A percentile compares a stretch with the other conserved stretches of the same genome.
Conservation (phyloP, 1,139 yeast genomes). For the Magnusiomyces sp. region DNA sequence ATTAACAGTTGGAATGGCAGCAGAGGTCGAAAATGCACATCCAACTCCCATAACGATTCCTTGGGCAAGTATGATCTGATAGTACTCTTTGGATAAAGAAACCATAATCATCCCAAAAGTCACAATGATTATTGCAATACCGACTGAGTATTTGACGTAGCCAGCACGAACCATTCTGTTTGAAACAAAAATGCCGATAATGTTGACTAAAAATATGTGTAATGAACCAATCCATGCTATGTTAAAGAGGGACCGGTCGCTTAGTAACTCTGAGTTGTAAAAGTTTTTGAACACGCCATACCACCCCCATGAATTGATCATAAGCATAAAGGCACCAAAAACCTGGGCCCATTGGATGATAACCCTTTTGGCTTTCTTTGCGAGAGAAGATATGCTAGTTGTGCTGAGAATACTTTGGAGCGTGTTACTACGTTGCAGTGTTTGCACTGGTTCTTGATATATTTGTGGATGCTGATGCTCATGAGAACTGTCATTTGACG, state of each 20-base stretch:
- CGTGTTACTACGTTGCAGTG: too few species aligned
- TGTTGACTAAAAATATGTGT: background rate
- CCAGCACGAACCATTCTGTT: background rate
- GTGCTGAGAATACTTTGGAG: too few species aligned
- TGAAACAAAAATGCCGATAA: background rate
- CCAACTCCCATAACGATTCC: slow-evolving; percentile 46
- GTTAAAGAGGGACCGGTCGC: background rate
- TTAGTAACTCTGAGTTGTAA: background rate
- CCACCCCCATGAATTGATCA: slow-evolving; percentile 1
- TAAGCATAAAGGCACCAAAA: background rate
- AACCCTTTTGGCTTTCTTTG: too few species aligned
- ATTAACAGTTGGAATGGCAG: slow-evolving; percentile 24
- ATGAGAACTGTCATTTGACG: too few species aligned
- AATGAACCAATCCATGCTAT: background rate
- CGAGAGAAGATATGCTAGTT: too few species aligned
- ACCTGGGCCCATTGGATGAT: background rate
- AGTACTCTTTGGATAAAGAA: slow-evolving; percentile 40
- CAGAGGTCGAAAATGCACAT: slow-evolving; percentile 4
- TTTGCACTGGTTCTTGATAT: too few species aligned
- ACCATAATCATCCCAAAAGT: slow-evolving; percentile 41
- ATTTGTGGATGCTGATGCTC: too few species aligned
- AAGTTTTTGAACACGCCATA: background rate
- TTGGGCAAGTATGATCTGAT: slow-evolving; percentile 46
- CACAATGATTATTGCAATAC: slow-evolving; percentile 24
- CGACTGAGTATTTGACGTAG: background rate